Evolutionary conservation across 192 early-diverging fungal species (phyloP), one percentile per base, ranked within the genome.

Genomic region (Geosiphon pyriformis): DNA sequence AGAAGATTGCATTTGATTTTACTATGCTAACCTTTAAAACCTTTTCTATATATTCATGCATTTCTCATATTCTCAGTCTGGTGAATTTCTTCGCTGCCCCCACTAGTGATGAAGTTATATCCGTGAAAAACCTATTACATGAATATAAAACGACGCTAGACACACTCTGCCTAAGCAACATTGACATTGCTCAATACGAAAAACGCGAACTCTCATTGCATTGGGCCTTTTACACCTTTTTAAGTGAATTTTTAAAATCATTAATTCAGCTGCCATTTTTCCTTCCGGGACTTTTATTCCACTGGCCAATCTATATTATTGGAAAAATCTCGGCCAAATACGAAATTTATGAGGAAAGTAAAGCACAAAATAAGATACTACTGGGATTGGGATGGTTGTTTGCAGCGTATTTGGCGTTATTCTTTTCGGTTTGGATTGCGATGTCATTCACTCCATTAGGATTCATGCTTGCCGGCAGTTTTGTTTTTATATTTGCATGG

Each of bases 301-400:
- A 80, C 61, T 60, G 73, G 34, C 78, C 78, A 22, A 60, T 80
- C 7, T 80, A 80, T 37, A 32, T 80, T 23, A 64, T 73, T 55
- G 78, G 75, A 26, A 72, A 70, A 51, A 49, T 60, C 54, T 73
- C 75, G 23, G 78, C 67, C 1, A 73, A 61, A 42, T 72, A 46
- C 56, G 75, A 76, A 49, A 75, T 71, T 11, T 80, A 74, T 37
- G 76, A 77, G 48, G 78, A 80, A 58, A 72, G 70, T 0, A 73
- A 70, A 30, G 78, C 78, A 25, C 78, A 80, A 49, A 74, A 77
- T 61, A 80, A 80, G 56, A 80, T 80, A 20, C 69, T 77, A 17
- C 71, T 74, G 37, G 78, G 78, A 0, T 33, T 77, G 20, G 30
- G 46, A 4, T 51, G 76, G 18, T 59, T 77, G 2, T 64, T 71